These are phyloP conservation scores for Colletotrichum sp. DNA, from an alignment of 2,329 filamentous ascomycete genomes.

Conservation along the genomic window DNA sequence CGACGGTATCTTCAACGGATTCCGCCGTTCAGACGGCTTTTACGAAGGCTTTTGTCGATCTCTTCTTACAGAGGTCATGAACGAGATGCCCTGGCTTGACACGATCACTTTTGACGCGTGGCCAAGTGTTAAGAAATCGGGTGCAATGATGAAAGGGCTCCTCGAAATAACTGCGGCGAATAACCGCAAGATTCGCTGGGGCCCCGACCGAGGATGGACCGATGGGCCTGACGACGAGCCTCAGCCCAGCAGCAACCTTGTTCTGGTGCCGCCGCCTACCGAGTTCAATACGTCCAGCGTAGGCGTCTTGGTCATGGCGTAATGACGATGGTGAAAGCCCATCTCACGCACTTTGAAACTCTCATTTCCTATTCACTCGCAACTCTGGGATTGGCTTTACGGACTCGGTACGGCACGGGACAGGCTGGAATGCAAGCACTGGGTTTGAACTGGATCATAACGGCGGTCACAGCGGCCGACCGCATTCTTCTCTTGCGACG, in stretches of 20 bases:
- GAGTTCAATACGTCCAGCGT: slow-evolving; percentile 5
- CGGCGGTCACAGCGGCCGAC: neutral
- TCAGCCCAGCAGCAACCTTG: slow-evolving; percentile 2
- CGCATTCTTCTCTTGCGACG: neutral
- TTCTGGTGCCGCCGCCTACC: neutral
- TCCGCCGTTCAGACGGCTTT: slow-evolving; percentile 68
- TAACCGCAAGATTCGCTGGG: slow-evolving; percentile 67
- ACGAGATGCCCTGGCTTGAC: slow-evolving; percentile 58
- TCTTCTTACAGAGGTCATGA: slow-evolving; percentile 62
- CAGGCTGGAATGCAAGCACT: neutral
- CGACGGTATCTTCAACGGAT: slow-evolving; percentile 70
- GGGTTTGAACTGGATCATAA: neutral
- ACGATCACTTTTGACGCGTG: slow-evolving; percentile 74
- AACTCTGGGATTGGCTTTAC: neutral
- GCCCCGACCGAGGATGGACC: slow-evolving; percentile 70
- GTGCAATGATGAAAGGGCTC: slow-evolving; percentile 68
- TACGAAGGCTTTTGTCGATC: slow-evolving; percentile 71
- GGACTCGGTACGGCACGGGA: neutral
- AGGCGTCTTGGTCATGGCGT: slow-evolving; percentile 21
- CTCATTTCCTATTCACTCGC: neutral
- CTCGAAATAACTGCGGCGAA: slow-evolving; percentile 54
- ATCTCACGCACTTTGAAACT: neutral
- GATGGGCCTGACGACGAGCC: slow-evolving; percentile 50
- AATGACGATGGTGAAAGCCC: neutral
- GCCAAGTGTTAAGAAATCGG: slow-evolving; percentile 66